These are phyloP conservation scores for Poteriospumella lacustris DNA, from an alignment of 108 stramenopile species.

Conservation along the genomic window DNA sequence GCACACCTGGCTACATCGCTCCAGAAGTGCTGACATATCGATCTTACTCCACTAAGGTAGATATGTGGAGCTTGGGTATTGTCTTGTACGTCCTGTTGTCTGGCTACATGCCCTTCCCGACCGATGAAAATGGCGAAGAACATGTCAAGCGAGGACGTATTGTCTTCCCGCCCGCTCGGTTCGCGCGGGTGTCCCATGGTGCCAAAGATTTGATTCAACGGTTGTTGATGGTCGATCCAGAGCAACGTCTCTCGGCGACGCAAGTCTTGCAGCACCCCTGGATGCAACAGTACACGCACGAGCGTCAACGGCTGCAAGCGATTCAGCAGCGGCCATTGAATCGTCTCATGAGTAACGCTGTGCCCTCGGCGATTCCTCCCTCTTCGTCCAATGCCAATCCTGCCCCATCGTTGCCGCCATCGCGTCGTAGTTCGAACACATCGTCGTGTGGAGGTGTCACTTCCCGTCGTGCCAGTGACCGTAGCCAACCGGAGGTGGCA, in stretches of 20 bases:
- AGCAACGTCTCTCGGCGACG: conserved; percentile 56
- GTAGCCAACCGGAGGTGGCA: no score
- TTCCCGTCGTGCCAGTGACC: no score
- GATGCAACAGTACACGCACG: no score
- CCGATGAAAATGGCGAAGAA: conserved; percentile 16
- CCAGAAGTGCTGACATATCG: conserved; percentile 12
- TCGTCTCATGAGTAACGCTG: no score
- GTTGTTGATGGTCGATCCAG: conserved; percentile 67
- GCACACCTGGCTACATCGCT: conserved; percentile 22
- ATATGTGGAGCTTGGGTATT: conserved; percentile 26
- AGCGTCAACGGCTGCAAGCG: no score
- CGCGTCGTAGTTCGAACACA: no score
- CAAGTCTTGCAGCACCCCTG: conserved; percentile 38
- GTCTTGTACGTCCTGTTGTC: conserved; percentile 12
- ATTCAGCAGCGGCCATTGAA: no score
- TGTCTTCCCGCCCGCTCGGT: neutral
- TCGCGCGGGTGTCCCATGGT: neutral
- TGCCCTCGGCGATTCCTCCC: no score
- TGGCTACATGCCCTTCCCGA: conserved; percentile 11
- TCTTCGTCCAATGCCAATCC: no score
- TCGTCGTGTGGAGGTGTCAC: no score
- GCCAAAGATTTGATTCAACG: conserved; percentile 36
- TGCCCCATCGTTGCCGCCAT: no score
- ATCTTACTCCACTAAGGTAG: neutral
- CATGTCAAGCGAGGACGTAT: neutral